Base-by-base conservation (phyloP, 2,329 filamentous ascomycete species). In the Nothophaeocryptopus gaeumannii region DNA sequence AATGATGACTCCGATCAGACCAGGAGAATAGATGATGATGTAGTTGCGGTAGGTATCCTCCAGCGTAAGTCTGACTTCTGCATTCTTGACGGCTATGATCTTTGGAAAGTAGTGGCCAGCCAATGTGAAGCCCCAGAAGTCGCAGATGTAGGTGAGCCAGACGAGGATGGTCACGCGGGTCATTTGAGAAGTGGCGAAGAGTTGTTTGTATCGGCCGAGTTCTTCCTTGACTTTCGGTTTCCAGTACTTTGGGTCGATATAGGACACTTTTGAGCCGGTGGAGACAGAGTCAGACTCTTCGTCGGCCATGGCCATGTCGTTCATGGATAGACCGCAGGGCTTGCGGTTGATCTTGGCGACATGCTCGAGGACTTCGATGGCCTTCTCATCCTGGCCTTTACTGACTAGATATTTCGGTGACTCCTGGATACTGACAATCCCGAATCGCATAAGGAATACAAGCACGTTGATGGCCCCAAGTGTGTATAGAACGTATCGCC, bases 391-490 rank as follows among this genome's bases (percentile, higher is more conserved):
- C 16, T 72, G 64, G 8, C 79, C 79, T 10, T 72, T 68, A 36
- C 74, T 76, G 7, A 84, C 67, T 5, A 81, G 70, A 56, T 79
- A 83, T 58, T 84, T 84, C 0, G 81, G 81, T 2, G 79, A 82
- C 58, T 84, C 80, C 52, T 73, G 74, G 39, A 84, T 76, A 4
- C 70, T 68, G 57, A 84, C 76, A 33, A 83, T 60, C 1, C 77
- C 74, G 33, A 82, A 71, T 14, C 81, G 77, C 1, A 78, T 59
- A 38, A 82, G 61, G 37, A 80, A 82, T 10, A 75, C 63, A 10
- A 66, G 47, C 1, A 74, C 54, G 0, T 72, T 74, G 35, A 74
- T 63, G 0, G 62, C 63, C 1, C 72, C 72, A 5, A 74, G 61
- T 12, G 68, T 72, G 53, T 68, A 72, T 33, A 74, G 56, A 5